Evolutionary conservation across 805 yeast species (phyloP).

Genomic region (Candida koratica): DNA sequence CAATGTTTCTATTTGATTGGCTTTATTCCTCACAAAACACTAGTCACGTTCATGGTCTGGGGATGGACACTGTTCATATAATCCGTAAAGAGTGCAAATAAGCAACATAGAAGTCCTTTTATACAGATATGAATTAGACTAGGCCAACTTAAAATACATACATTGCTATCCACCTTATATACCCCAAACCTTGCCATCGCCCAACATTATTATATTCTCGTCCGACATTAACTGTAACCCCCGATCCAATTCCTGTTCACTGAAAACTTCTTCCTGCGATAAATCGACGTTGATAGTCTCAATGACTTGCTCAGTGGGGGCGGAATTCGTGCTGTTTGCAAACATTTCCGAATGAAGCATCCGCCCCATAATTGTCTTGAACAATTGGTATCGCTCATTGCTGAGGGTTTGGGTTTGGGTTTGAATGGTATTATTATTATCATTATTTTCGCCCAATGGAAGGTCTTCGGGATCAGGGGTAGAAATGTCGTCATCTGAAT

Average conservation of each 20-base stretch:
- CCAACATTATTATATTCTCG: slow-evolving; percentile 35
- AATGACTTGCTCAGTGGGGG: slow-evolving; percentile 29
- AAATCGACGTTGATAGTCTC: slow-evolving; percentile 32
- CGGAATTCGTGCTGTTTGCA: slow-evolving; percentile 29
- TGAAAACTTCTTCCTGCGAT: slow-evolving; percentile 38
- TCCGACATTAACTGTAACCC: slow-evolving; percentile 32
- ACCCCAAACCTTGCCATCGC: slow-evolving; percentile 39
- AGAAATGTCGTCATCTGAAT: slow-evolving; percentile 17
- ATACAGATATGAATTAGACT: no score
- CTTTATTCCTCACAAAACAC: no score
- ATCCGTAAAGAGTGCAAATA: no score
- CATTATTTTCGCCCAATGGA: slow-evolving; percentile 25
- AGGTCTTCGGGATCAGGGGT: slow-evolving; percentile 9
- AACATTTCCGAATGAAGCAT: slow-evolving; percentile 31
- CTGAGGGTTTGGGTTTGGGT: slow-evolving; percentile 25
- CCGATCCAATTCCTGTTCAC: slow-evolving; percentile 25
- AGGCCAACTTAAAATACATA: no score
- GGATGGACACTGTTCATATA: no score
- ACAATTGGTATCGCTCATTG: slow-evolving; percentile 28
- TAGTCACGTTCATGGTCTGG: no score
- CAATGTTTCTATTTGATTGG: background rate
- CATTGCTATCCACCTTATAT: slow-evolving; percentile 17
- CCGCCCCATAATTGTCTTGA: slow-evolving; percentile 29
- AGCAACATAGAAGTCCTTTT: no score
- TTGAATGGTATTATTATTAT: no score